phyloP scores from a whole-genome alignment of 2,329 filamentous ascomycete species.

The Helminthosporium solani region DNA sequence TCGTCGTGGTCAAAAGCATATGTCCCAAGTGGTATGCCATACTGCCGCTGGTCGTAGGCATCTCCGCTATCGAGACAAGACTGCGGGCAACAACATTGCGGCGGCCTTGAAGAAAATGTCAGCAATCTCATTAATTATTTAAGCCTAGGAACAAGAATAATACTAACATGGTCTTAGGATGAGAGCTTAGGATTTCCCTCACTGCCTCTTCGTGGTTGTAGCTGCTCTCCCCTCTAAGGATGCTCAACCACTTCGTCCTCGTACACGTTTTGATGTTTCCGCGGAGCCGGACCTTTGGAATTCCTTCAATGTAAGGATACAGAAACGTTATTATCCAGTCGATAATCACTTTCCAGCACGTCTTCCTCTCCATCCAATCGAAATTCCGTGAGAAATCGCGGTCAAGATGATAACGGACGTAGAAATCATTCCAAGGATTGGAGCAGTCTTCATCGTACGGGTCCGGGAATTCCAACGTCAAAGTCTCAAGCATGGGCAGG shows the following conservation, averaged over 20 bases:
- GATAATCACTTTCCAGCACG: conserved; percentile 3
- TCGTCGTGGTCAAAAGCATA: neutral
- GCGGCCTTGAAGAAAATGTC: neutral
- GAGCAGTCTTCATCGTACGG: neutral
- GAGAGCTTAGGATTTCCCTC: neutral
- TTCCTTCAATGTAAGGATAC: conserved; percentile 10
- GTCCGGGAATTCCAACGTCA: conserved; percentile 1
- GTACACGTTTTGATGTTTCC: conserved; percentile 10
- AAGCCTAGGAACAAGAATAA: too few relatives aligned
- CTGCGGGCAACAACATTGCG: neutral
- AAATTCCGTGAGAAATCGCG: neutral
- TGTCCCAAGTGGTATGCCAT: neutral
- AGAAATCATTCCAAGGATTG: neutral
- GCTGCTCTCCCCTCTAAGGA: neutral
- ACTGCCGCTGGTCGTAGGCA: too few relatives aligned
- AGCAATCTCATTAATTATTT: neutral
- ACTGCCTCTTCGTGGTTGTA: neutral
- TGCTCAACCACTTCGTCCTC: conserved; percentile 4
- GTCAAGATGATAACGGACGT: neutral
- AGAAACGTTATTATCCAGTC: conserved; percentile 9
- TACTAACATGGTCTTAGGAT: neutral
- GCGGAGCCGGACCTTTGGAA: conserved; percentile 4
- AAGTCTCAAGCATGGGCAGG: neutral
- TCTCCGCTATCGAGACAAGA: neutral
- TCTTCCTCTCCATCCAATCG: neutral